A percentile compares a stretch with the other conserved stretches of the same genome.
Evolutionary conservation across 139 green algal species (phyloP).

Genomic region (Marvania coccoides): DNA sequence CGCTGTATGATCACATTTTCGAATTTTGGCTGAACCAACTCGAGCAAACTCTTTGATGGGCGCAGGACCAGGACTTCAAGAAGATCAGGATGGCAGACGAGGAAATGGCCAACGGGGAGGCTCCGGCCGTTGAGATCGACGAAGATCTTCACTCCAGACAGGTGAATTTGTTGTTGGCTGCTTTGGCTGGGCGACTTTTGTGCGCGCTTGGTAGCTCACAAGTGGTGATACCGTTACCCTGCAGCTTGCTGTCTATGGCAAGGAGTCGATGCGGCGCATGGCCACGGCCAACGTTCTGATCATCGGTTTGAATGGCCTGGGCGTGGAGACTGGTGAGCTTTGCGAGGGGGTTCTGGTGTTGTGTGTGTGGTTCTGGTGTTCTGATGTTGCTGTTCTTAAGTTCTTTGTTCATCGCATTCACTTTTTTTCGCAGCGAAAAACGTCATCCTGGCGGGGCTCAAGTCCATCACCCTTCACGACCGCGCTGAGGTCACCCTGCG

Average conservation of each 20-base stretch:
- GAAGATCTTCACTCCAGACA: conserved; percentile 91
- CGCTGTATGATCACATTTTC: conserved; percentile 4
- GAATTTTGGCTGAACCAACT: background rate
- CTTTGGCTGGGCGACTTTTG: background rate
- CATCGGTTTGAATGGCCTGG: conserved; percentile 75
- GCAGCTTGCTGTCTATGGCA: conserved; percentile 96
- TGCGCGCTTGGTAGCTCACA: background rate
- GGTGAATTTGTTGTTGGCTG: background rate
- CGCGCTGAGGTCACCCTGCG: conserved; percentile 24
- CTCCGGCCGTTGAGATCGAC: conserved; percentile 61
- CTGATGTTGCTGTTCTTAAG: too few relatives aligned
- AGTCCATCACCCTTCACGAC: conserved; percentile 85
- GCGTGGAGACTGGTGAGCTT: conserved; percentile 80
- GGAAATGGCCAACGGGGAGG: conserved; percentile 17
- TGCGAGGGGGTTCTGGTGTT: background rate
- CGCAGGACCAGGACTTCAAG: conserved; percentile 9
- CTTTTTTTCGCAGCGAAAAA: conserved; percentile 87
- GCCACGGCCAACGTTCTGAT: conserved; percentile 78
- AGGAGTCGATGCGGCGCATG: conserved; percentile 88
- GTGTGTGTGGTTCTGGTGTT: too few relatives aligned
- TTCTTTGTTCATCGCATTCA: too few relatives aligned
- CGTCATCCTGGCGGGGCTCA: conserved; percentile 92
- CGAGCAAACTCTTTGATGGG: background rate
- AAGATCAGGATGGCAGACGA: conserved; percentile 16
- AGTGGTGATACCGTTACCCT: background rate